phyloP scores from a whole-genome alignment of 2,329 filamentous ascomycete species.

The Diaporthe capsici region DNA sequence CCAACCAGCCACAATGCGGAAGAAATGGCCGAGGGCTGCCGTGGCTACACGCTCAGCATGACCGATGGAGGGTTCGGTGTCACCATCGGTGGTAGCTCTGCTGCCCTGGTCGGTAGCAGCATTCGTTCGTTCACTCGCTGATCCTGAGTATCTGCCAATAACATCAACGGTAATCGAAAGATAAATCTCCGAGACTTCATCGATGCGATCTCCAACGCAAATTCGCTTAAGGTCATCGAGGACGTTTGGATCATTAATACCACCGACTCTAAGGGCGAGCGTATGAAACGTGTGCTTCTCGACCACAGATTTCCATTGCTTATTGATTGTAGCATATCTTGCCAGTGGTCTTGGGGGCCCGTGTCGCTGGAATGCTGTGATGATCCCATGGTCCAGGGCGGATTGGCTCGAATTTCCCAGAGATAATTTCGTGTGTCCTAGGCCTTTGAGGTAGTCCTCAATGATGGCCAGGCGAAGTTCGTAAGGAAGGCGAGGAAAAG shows the following conservation, averaged over 20 bases:
- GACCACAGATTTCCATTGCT: not conserved
- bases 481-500: not conserved
- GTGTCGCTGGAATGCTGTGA: too few relatives aligned
- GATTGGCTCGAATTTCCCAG: not conserved
- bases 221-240: not conserved
- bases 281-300: not conserved
- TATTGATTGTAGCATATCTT: not conserved
- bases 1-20: not conserved
- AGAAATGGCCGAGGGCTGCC: not conserved
- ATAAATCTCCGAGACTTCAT: not conserved
- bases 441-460: not conserved
- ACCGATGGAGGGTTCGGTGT: fast-evolving
- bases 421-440: not conserved
- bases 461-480: not conserved
- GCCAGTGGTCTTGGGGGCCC: not conserved
- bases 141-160: too few relatives aligned
- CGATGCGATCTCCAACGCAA: not conserved
- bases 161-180: not conserved
- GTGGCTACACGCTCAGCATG: not conserved
- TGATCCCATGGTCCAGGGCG: too few relatives aligned
- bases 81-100: too few relatives aligned
- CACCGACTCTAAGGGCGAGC: not conserved
- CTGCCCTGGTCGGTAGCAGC: too few relatives aligned
- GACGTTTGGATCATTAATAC: not conserved
- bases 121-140: too few relatives aligned